Percentiles rank a stretch among this genome's conserved stretches.
These are phyloP conservation scores for Penicillium capsulatum DNA, from an alignment of 2,329 filamentous ascomycete genomes.

Conservation along the genomic window DNA sequence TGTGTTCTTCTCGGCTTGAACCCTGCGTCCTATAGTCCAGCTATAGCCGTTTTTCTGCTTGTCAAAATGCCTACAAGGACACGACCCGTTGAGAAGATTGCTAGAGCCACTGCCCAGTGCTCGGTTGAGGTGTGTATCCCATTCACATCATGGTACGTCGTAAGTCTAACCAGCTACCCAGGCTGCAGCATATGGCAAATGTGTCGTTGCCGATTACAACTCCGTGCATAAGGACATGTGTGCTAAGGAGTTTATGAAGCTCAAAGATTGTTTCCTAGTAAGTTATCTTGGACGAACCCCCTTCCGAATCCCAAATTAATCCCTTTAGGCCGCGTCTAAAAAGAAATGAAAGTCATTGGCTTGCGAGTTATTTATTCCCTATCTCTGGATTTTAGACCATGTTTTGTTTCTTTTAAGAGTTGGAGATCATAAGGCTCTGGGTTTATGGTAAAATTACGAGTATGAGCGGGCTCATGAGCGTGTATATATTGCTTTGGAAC, in stretches of 20 bases:
- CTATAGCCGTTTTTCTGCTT: background rate
- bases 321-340: slow-evolving; percentile 51
- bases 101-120: slow-evolving; percentile 62
- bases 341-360: slow-evolving; percentile 41
- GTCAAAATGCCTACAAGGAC: slow-evolving; percentile 47
- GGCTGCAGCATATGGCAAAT: slow-evolving; percentile 85
- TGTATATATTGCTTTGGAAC: too few relatives aligned
- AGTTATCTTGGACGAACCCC: slow-evolving; percentile 20
- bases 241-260: slow-evolving; percentile 70
- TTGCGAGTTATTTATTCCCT: slow-evolving; percentile 34
- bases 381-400: slow-evolving; percentile 9
- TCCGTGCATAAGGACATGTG: slow-evolving; percentile 90
- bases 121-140: slow-evolving; percentile 55
- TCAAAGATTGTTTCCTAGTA: slow-evolving; percentile 88
- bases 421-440: too few relatives aligned
- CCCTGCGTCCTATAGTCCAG: too few relatives aligned
- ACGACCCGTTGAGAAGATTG: slow-evolving; percentile 66
- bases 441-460: too few relatives aligned
- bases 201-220: slow-evolving; percentile 85
- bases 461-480: too few relatives aligned
- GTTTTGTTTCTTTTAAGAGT: too few relatives aligned
- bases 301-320: slow-evolving; percentile 2
- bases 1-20: too few relatives aligned
- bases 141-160: background rate
- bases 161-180: slow-evolving; percentile 39